Evolutionary conservation across 2,329 filamentous ascomycete genomes (phyloP).

Genomic region (Nannizzia gypsea): DNA sequence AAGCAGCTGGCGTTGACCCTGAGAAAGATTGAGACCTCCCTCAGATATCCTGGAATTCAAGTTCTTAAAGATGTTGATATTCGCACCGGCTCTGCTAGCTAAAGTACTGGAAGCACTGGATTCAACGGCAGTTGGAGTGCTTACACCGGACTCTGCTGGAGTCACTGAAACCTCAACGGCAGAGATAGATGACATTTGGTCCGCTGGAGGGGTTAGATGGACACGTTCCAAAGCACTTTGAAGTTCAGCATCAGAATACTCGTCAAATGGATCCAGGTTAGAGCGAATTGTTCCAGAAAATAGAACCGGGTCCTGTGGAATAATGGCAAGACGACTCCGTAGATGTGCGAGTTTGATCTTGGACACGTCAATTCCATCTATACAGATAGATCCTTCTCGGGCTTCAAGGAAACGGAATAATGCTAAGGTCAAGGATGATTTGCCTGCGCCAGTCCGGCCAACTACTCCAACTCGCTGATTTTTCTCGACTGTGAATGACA

Average conservation of each 20-base stretch:
- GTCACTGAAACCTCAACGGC: neutral
- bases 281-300: constrained; percentile 67
- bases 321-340: constrained; percentile 64
- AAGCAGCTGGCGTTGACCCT: constrained; percentile 64
- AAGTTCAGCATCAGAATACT: constrained; percentile 57
- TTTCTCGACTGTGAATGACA: constrained; percentile 54
- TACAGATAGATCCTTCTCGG: constrained; percentile 50
- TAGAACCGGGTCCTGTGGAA: constrained; percentile 70
- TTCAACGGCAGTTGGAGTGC: constrained; percentile 12
- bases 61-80: constrained; percentile 50
- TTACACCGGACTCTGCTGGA: constrained; percentile 10
- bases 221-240: constrained; percentile 58
- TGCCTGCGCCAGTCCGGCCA: constrained; percentile 66
- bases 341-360: constrained; percentile 58
- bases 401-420: constrained; percentile 68
- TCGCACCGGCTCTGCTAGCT: constrained; percentile 13
- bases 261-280: constrained; percentile 66
- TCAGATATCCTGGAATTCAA: constrained; percentile 55
- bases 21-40: constrained; percentile 61
- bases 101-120: constrained; percentile 12
- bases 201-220: constrained; percentile 46
- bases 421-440: constrained; percentile 62
- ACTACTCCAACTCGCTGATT: constrained; percentile 66
- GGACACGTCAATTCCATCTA: constrained; percentile 65
- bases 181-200: constrained; percentile 12